Percentiles rank a stretch among this genome's conserved stretches.
These are phyloP conservation scores for Yamadazyma ubonensis DNA, from an alignment of 805 yeast genomes.

Conservation along the genomic window DNA sequence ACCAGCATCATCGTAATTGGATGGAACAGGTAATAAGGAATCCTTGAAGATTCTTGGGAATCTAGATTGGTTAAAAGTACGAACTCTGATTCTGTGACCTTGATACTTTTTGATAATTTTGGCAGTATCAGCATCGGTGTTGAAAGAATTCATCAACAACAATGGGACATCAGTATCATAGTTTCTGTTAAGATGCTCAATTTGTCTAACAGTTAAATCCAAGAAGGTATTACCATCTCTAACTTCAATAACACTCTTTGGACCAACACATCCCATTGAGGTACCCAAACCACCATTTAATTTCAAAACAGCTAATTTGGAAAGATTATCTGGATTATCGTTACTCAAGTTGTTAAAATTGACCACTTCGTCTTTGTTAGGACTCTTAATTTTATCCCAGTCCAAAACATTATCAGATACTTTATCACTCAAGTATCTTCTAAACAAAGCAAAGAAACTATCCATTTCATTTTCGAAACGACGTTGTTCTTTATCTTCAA, in stretches of 20 bases:
- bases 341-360: slow-evolving; percentile 57
- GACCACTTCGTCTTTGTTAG: slow-evolving; percentile 85
- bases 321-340: slow-evolving; percentile 48
- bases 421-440: slow-evolving; percentile 87
- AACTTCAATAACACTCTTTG: slow-evolving; percentile 96
- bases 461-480: slow-evolving; percentile 91
- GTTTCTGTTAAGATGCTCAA: slow-evolving; percentile 87
- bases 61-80: slow-evolving; percentile 96
- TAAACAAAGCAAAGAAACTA: slow-evolving; percentile 86
- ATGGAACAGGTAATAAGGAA: slow-evolving; percentile 93
- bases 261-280: slow-evolving; percentile 99
- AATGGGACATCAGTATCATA: slow-evolving; percentile 93
- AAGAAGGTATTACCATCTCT: slow-evolving; percentile 97
- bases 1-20: slow-evolving; percentile 64
- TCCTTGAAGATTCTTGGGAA: slow-evolving; percentile 95
- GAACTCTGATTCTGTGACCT: slow-evolving; percentile 92
- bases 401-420: slow-evolving; percentile 81
- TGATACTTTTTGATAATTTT: slow-evolving; percentile 94
- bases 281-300: slow-evolving; percentile 98
- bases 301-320: slow-evolving; percentile 91
- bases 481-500: slow-evolving; percentile 45
- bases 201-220: slow-evolving; percentile 94
- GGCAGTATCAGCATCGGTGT: slow-evolving; percentile 94
- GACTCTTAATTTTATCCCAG: slow-evolving; percentile 96
- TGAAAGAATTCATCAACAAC: slow-evolving; percentile 96